Percentiles rank a stretch among this genome's conserved stretches.
These are phyloP conservation scores for Aureobasidium namibiae DNA, from an alignment of 2,329 filamentous ascomycete genomes.

Conservation along the genomic window DNA sequence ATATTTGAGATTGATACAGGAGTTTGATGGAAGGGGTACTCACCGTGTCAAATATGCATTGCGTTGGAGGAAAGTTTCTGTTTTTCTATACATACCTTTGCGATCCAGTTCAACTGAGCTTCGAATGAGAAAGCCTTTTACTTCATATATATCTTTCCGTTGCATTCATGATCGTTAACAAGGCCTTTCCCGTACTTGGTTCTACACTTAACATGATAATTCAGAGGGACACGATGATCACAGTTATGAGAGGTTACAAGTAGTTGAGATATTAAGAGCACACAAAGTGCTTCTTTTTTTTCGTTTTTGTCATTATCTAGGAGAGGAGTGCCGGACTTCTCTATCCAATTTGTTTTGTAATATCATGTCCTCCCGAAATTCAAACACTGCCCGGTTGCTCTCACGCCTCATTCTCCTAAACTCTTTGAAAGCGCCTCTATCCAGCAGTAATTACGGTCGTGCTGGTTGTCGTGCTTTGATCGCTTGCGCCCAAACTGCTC, in stretches of 20 bases:
- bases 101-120: not conserved
- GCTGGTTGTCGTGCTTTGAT: constrained; percentile 7
- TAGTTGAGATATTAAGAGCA: no score
- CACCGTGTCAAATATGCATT: not conserved
- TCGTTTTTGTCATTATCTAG: not conserved
- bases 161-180: no score
- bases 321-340: not conserved
- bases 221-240: no score
- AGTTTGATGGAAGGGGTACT: not conserved
- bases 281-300: not conserved
- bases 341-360: no score
- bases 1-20: not conserved
- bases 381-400: not conserved
- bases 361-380: no score
- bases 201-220: no score
- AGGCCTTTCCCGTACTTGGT: no score
- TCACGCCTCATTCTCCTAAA: not conserved
- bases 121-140: no score
- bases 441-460: constrained; percentile 4
- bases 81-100: not conserved
- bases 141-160: no score
- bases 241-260: no score
- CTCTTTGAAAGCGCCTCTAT: no score
- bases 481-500: not conserved
- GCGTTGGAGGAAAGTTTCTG: not conserved